Evolutionary conservation across 1,139 yeast species (phyloP).

Genomic region (Geotrichum phurueaensis): DNA sequence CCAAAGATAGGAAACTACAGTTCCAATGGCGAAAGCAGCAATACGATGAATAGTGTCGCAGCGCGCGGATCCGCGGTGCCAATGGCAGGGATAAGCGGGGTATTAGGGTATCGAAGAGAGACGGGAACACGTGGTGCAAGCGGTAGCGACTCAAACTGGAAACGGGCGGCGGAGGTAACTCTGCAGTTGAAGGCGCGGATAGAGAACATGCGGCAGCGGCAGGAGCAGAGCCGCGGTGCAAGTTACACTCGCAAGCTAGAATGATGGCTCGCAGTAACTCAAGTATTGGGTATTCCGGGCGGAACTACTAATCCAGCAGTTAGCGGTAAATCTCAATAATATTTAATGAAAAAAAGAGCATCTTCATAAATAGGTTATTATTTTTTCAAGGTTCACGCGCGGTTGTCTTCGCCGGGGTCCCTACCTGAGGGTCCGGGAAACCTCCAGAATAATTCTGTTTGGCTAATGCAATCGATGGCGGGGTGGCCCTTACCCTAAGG

Average conservation of each 20-base stretch:
- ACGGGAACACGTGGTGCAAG: neutral
- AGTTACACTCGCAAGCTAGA: neutral
- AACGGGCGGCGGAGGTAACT: constrained; percentile 84
- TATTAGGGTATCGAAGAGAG: neutral
- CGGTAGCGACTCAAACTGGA: constrained; percentile 50
- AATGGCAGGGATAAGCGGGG: neutral
- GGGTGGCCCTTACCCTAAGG: constrained; percentile 6
- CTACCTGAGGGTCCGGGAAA: neutral
- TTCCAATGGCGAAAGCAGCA: neutral
- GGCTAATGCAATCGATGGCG: neutral
- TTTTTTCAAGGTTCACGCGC: neutral
- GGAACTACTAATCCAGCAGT: neutral
- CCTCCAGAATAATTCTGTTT: neutral
- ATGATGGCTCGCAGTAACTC: neutral
- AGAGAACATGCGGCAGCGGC: constrained; percentile 72
- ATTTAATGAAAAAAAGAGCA: neutral
- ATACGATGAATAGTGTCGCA: neutral
- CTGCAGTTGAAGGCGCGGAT: constrained; percentile 78
- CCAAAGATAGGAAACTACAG: neutral
- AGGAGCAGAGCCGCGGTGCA: constrained; percentile 1
- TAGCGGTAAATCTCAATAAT: neutral
- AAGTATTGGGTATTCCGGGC: neutral
- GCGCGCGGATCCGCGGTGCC: neutral
- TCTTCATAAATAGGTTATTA: neutral
- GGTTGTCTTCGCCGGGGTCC: neutral